These are phyloP conservation scores for Cardamine occulta DNA, from an alignment of 345 rosid genomes.

Conservation along the genomic window DNA sequence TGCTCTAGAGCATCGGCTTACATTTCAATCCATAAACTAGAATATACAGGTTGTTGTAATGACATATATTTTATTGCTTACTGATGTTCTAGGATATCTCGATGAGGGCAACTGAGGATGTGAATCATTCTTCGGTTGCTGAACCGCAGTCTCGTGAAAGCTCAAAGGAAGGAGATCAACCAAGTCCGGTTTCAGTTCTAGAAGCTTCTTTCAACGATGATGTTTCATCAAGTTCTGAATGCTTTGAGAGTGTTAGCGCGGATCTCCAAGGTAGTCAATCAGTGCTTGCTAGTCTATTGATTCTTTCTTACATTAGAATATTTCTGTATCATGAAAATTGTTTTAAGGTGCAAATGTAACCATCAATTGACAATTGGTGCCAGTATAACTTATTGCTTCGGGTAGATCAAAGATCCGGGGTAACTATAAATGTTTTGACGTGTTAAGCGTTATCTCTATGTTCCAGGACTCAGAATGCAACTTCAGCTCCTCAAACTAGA, in stretches of 20 bases:
- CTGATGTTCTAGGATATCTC: slow-evolving; percentile 59
- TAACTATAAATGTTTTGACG: neutral
- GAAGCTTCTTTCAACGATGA: slow-evolving; percentile 87
- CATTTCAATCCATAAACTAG: slow-evolving; percentile 4
- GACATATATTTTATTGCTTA: neutral
- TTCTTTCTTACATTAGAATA: neutral
- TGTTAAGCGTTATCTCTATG: neutral
- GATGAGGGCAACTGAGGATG: slow-evolving; percentile 44
- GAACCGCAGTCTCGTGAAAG: slow-evolving; percentile 57
- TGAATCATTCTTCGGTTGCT: slow-evolving; percentile 48
- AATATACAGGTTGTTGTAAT: neutral
- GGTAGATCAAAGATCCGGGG: slow-evolving; percentile 12
- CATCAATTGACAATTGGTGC: slow-evolving; percentile 8
- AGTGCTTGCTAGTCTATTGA: neutral
- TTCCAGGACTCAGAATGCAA: slow-evolving; percentile 88
- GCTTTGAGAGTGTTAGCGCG: slow-evolving; percentile 91
- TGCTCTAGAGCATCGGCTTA: slow-evolving; percentile 19
- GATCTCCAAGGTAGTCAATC: slow-evolving; percentile 77
- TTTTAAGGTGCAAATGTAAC: neutral
- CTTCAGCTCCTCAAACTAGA: slow-evolving; percentile 85
- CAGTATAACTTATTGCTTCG: neutral
- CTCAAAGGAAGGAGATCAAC: slow-evolving; percentile 87
- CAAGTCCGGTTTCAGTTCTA: slow-evolving; percentile 91
- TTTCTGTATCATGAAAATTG: neutral
- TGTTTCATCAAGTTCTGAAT: slow-evolving; percentile 78